Evolutionary conservation across 1,284 basidiomycete species (phyloP), one percentile per base, ranked within the genome.

Genomic region (Moesziomyces aphidis): DNA sequence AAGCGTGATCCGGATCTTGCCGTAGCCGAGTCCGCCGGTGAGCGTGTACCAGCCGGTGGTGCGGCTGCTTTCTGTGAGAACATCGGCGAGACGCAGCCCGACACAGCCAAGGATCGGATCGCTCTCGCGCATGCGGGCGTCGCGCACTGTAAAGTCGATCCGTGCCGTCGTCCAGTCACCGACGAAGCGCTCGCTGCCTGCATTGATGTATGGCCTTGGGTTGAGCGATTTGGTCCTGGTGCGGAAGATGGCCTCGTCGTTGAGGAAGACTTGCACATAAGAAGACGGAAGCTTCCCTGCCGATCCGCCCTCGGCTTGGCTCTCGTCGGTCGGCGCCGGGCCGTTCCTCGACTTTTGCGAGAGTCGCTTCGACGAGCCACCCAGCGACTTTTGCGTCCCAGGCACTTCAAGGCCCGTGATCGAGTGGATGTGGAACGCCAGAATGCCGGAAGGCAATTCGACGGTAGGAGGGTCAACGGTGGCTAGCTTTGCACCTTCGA

Each of bases 241-340:
- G 23, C 72, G 64, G 68, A 80, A 79, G 43, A 83, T 63, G n/a
- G 78, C 66, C 50, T 80, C 78, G 58, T 83, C 81, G 55, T 83
- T 81, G 44, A 83, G 56, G 50, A 81, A 55, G 21, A 81, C 78
- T 42, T 83, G 79, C 4, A 79, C 78, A 50, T 83, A 83, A 4
- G 78, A 78, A 24, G 74, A 78, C 7, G 81, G 81, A 8, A 82
- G 54, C 63, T 73, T 73, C 49, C 66, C 67, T 5, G 54, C 64
- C 13, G 64, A 53, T 5, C 65, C 57, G 17, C 72, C 70, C 23
- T 76, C 78, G 13, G 72, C 72, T 15, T 69, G 68, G 49, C 53
- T 64, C 44, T 73, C 76, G 9, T 78, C 74, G 4, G 58, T 61
- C 1, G 66, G 61, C 21, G 68, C 62, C 19, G 53, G 23, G 4